phyloP scores from a whole-genome alignment of 1,284 basidiomycete genomes.

The Mycena sp. region DNA sequence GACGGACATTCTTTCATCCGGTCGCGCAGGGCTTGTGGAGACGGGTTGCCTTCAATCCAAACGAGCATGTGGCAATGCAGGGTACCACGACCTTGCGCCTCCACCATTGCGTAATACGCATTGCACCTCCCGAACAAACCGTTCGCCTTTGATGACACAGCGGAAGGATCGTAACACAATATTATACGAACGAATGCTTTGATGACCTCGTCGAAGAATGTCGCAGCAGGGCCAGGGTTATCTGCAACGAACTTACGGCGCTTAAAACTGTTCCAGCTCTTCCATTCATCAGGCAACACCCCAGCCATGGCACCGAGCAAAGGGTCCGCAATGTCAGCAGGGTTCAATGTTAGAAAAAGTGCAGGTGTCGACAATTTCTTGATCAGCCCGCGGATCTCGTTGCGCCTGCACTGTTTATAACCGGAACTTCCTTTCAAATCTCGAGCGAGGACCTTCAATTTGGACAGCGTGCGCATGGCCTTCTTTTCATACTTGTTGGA shows the following conservation, averaged over 20 bases:
- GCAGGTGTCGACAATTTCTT: conserved; percentile 17
- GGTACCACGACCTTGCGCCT: not conserved
- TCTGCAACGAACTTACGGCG: not conserved
- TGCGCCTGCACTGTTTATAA: conserved; percentile 17
- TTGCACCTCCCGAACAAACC: not conserved
- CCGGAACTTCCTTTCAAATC: conserved; percentile 19
- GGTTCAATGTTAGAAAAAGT: conserved; percentile 26
- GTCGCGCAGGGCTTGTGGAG: not conserved
- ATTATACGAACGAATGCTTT: not conserved
- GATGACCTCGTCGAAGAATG: not conserved
- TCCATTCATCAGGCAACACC: not conserved
- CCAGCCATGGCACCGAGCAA: not conserved
- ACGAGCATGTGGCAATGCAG: conserved; percentile 1
- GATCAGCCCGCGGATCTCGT: conserved; percentile 12
- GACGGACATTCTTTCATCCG: not conserved
- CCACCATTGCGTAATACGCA: conserved; percentile 2
- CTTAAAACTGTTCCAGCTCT: not conserved
- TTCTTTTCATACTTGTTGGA: conserved; percentile 9
- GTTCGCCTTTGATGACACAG: not conserved
- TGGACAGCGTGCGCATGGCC: not conserved
- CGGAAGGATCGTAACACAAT: too few relatives aligned
- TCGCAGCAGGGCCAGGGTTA: not conserved
- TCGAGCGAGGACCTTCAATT: not conserved
- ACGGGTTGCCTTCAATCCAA: not conserved
- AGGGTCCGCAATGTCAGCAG: too few relatives aligned